Evolutionary conservation across 2,329 filamentous ascomycete species (phyloP).

Genomic region (Colletotrichum eleusines): DNA sequence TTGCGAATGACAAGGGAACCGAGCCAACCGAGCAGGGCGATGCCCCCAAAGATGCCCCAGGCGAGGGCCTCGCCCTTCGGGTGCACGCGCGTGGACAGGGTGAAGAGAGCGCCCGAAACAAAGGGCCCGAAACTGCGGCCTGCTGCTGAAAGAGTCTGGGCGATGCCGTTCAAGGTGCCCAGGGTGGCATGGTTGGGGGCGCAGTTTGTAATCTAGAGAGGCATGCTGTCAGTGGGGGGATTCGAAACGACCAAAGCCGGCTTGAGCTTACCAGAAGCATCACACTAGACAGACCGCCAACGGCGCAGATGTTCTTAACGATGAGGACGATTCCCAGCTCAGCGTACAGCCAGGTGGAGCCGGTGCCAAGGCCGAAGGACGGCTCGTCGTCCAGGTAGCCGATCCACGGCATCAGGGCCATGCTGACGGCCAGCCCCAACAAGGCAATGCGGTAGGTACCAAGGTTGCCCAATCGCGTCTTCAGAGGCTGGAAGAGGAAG

Average conservation of each 20-base stretch:
- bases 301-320: conserved; percentile 89
- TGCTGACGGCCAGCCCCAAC: conserved; percentile 83
- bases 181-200: conserved; percentile 87
- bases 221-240: background rate
- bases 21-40: conserved; percentile 84
- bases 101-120: conserved; percentile 87
- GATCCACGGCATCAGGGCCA: conserved; percentile 90
- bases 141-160: conserved; percentile 91
- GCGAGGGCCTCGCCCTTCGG: conserved; percentile 87
- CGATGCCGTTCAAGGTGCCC: conserved; percentile 91
- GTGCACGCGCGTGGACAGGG: conserved; percentile 76
- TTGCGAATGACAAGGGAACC: conserved; percentile 83
- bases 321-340: conserved; percentile 86
- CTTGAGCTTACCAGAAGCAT: conserved; percentile 80
- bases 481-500: conserved; percentile 82
- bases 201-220: conserved; percentile 86
- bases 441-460: conserved; percentile 84
- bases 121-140: conserved; percentile 92
- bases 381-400: conserved; percentile 76
- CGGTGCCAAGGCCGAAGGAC: conserved; percentile 68
- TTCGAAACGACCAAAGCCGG: background rate
- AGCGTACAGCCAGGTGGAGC: conserved; percentile 78
- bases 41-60: conserved; percentile 88
- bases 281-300: conserved; percentile 90
- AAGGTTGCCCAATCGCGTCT: conserved; percentile 85